Base-by-base conservation (phyloP, 495 filamentous ascomycete genomes). In the Venustampulla echinocandica region DNA sequence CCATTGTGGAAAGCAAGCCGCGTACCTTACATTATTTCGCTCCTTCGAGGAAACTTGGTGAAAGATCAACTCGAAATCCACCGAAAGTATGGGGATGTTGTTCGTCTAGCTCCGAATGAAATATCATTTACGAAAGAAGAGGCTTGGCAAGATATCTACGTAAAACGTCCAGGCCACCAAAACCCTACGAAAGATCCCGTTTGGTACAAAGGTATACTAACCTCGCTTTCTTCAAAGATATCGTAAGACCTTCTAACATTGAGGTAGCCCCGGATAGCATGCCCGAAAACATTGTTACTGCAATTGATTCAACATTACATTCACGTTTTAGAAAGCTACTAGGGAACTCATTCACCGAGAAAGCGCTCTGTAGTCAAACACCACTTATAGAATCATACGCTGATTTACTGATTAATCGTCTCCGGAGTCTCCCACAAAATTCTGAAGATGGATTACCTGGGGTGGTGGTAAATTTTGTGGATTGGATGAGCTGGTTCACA, bases 401-500 rank as follows among this genome's bases (percentile, higher is more conserved):
- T 9, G 22, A 28, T 17, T 14, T 32, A 10, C 22, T 43, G 20
- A 17, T 32, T 10, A 10, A 75, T 74, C 56, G 69, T 79, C 49
- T 40, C 10, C 37, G 5, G 37, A 3, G 17, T 3, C 58, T 79
- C 10, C 3, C 2, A 30, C 4, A 17, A 7, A 14, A 23, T 7
- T 21, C 41, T n/a, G 5, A 14, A 15, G 46, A 49, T 19, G 27
- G 51, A 11, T n/a, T n/a, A n/a, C n/a, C n/a, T n/a, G 23, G 23
- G 11, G 2, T 15, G 30, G 21, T 13, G 10, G 32, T 46, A 11
- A 52, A 61, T 19, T 54, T 62, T 57, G 52, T 58, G 13, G 49
- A 67, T 18, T 74, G 70, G 70, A 67, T 62, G 46, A 71, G 70
- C 35, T 70, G 56, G 37, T 58, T 53, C 9, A 71, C 68, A 0